These are phyloP conservation scores for Acanthamoeba divionensis DNA, from an alignment of 208 protist genomes.

Conservation along the genomic window DNA sequence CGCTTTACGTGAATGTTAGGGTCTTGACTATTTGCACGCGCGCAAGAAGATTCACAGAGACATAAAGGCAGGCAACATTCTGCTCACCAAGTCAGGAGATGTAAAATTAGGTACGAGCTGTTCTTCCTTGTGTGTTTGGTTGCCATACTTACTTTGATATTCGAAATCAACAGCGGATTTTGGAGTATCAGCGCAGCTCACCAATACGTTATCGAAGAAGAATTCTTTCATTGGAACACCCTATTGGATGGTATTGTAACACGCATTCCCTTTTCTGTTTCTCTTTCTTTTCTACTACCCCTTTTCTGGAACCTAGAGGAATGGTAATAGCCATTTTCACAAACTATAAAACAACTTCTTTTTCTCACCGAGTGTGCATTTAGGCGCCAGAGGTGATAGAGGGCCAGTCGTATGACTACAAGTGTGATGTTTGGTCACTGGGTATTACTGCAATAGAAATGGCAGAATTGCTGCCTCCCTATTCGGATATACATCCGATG, in stretches of 20 bases:
- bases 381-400: constrained; percentile 72
- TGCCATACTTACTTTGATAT: not conserved
- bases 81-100: constrained; percentile 60
- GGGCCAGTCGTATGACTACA: constrained; percentile 61
- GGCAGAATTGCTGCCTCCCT: constrained; percentile 77
- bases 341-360: too few relatives aligned
- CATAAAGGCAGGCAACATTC: constrained; percentile 76
- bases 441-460: constrained; percentile 87
- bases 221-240: constrained; percentile 41
- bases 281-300: not conserved
- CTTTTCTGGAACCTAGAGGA: not conserved
- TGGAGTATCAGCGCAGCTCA: constrained; percentile 61
- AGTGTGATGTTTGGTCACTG: constrained; percentile 84
- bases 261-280: not conserved
- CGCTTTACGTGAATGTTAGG: too few relatives aligned
- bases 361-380: not conserved
- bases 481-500: constrained; percentile 68
- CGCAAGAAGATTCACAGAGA: constrained; percentile 72
- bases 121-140: not conserved
- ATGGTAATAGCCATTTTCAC: too few relatives aligned
- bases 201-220: not conserved
- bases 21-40: constrained; percentile 71
- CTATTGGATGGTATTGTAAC: constrained; percentile 69
- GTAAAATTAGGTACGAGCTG: constrained; percentile 64
- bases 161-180: constrained; percentile 56